Conservation (phyloP, 768 basidiomycete species). For the Lepiota brunneoincarnata region DNA sequence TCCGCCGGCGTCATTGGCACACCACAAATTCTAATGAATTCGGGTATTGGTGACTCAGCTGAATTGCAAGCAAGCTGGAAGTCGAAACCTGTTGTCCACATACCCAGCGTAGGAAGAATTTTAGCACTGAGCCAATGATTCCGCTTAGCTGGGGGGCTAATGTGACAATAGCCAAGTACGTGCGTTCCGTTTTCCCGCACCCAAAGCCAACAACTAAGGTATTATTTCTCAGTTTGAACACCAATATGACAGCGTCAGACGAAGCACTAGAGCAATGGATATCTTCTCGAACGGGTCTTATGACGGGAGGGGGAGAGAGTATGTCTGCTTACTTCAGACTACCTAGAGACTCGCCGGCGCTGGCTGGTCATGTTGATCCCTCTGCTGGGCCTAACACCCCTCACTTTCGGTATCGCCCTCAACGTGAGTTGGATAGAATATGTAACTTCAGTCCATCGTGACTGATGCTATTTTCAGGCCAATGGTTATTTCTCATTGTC, state of each 20-base stretch:
- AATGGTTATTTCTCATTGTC: slow-evolving; percentile 1
- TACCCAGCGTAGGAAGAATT: slow-evolving; percentile 6
- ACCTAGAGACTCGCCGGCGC: neutral
- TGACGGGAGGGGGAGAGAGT: slow-evolving; percentile 4
- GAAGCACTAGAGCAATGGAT: slow-evolving; percentile 8
- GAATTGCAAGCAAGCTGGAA: neutral
- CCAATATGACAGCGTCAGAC: neutral
- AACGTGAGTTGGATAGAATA: neutral
- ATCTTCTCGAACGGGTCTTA: neutral
- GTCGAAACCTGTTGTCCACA: neutral
- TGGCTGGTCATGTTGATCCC: slow-evolving; percentile 9
- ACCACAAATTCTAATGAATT: slow-evolving; percentile 4
- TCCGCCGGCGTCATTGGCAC: slow-evolving; percentile 5
- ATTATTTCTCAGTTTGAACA: neutral
- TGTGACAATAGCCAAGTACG: neutral
- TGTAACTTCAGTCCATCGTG: too few relatives aligned
- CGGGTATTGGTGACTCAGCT: slow-evolving; percentile 1
- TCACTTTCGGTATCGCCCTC: slow-evolving; percentile 10
- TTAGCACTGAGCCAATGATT: neutral
- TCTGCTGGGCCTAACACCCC: slow-evolving; percentile 13
- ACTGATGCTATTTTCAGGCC: neutral
- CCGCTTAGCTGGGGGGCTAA: slow-evolving; percentile 7
- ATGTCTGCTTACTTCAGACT: slow-evolving; percentile 4
- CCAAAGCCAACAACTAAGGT: neutral
- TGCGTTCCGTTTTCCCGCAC: too few relatives aligned